Base-by-base conservation (phyloP, 106 monocot genomes). In the Allium sativum region DNA sequence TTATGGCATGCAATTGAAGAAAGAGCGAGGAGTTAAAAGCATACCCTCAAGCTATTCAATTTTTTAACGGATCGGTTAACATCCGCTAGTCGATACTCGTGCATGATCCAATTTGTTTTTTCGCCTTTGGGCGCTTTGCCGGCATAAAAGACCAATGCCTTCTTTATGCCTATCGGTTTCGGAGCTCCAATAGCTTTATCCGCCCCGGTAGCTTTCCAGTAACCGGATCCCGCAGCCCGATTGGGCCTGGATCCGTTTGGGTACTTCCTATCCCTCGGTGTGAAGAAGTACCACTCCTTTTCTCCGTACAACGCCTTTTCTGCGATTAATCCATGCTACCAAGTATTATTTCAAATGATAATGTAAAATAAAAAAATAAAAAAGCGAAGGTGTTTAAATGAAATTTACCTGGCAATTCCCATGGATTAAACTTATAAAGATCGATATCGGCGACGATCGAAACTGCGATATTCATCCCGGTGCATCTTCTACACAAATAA, bases 101-200 rank as follows among this genome's bases (percentile, higher is more conserved):
- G 91, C 86, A 91, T 91, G 66, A 91, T 91, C 91, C 91, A 91
- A 52, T 91, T 91, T 44, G 83, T 86, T 61, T 91, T 91, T 70
- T 78, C 82, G 4, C 92, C 92, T 55, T 67, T 83, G 15, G 92
- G 92, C 1, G 92, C 92, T 70, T 92, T 92, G 0, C 91, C 91
- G 4, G 80, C 55, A 58, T 92, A 92, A 66, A 91, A 91, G 18
- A 91, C 90, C 45, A 91, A 67, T 0, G 90, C 90, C 65, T 91
- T 91, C 82, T 92, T 92, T 16, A 92, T 83, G 31, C 66, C 91
- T 40, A 92, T 45, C 42, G 91, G 72, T 56, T 74, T 82, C 22
- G 83, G 86, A 7, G 48, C 17, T 3, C 86, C 91, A 18, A 92
- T 77, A 10, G 86, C 83, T 65, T 92, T 92, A 54, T 92, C 91